These are phyloP conservation scores for Cladorrhinum sp. DNA, from an alignment of 2,329 filamentous ascomycete genomes.

Conservation along the genomic window DNA sequence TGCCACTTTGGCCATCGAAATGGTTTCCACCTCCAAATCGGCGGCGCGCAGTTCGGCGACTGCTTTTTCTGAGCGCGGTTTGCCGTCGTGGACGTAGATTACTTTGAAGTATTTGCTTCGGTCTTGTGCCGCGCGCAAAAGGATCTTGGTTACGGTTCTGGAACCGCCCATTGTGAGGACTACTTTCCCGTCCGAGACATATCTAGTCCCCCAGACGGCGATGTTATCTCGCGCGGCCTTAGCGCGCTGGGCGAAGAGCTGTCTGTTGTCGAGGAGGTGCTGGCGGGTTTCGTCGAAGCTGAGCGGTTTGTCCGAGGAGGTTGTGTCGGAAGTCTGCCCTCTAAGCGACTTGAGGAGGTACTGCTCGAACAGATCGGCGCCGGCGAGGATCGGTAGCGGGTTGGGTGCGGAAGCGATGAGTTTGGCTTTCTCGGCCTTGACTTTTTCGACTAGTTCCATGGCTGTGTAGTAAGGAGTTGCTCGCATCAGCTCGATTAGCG, in stretches of 20 bases:
- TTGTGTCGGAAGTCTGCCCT: constrained; percentile 40
- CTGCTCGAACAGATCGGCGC: constrained; percentile 92
- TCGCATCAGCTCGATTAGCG: constrained; percentile 77
- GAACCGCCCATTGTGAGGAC: constrained; percentile 91
- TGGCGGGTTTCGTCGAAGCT: constrained; percentile 80
- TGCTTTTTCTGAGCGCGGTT: constrained; percentile 64
- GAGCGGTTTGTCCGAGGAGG: constrained; percentile 30
- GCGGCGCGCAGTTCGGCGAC: constrained; percentile 67
- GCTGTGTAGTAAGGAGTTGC: constrained; percentile 79
- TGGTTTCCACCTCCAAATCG: constrained; percentile 79
- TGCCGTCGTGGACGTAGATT: constrained; percentile 68
- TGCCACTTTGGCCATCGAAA: constrained; percentile 71
- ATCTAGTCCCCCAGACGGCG: constrained; percentile 71
- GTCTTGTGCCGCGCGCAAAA: constrained; percentile 68
- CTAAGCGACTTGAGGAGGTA: constrained; percentile 78
- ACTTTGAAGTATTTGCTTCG: constrained; percentile 66
- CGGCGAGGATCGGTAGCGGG: constrained; percentile 86
- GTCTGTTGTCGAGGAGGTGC: constrained; percentile 81
- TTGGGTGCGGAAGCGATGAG: constrained; percentile 80
- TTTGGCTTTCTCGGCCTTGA: constrained; percentile 71
- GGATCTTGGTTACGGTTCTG: constrained; percentile 73
- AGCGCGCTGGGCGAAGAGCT: constrained; percentile 81
- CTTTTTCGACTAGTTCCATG: constrained; percentile 86
- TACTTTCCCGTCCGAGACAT: constrained; percentile 73
- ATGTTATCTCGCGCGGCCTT: constrained; percentile 83